phyloP scores from a whole-genome alignment of 208 protist species.

The Leishmania gerbilli region DNA sequence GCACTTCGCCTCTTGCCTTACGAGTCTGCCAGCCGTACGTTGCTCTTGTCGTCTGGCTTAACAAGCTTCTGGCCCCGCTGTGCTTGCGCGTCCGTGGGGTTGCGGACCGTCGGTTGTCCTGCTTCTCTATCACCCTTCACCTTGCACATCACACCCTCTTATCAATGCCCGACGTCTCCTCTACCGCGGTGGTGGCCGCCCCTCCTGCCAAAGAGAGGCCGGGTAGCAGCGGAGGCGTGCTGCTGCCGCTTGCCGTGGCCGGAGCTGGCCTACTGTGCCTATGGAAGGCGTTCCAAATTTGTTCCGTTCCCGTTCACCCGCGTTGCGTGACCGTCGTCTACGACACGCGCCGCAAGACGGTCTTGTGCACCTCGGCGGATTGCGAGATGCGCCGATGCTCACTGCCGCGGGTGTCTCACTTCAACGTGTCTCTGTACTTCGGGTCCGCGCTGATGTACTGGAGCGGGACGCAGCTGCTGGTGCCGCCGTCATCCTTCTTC shows the following conservation, averaged over 20 bases:
- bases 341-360: slow-evolving; percentile 70
- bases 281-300: slow-evolving; percentile 56
- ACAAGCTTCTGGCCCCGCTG: background rate
- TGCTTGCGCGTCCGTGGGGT: background rate
- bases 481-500: slow-evolving; percentile 78
- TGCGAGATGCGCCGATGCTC: slow-evolving; percentile 35
- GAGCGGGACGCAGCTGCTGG: slow-evolving; percentile 44
- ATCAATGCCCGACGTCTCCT: background rate
- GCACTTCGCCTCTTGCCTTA: background rate
- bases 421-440: slow-evolving; percentile 55
- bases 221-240: slow-evolving; percentile 10
- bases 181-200: background rate
- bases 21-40: background rate
- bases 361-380: slow-evolving; percentile 72
- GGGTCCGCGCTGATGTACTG: slow-evolving; percentile 52
- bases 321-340: slow-evolving; percentile 83
- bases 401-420: slow-evolving; percentile 50
- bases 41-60: background rate
- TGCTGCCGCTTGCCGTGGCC: slow-evolving; percentile 52
- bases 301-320: slow-evolving; percentile 57
- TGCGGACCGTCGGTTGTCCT: background rate
- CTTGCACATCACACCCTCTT: background rate
- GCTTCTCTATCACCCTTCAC: background rate
- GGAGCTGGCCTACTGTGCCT: slow-evolving; percentile 42
- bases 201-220: background rate